A percentile compares a stretch with the other conserved stretches of the same genome.
These are phyloP conservation scores for Erythrobasidium hasegawianum DNA, from an alignment of 1,284 basidiomycete species.

Conservation along the genomic window DNA sequence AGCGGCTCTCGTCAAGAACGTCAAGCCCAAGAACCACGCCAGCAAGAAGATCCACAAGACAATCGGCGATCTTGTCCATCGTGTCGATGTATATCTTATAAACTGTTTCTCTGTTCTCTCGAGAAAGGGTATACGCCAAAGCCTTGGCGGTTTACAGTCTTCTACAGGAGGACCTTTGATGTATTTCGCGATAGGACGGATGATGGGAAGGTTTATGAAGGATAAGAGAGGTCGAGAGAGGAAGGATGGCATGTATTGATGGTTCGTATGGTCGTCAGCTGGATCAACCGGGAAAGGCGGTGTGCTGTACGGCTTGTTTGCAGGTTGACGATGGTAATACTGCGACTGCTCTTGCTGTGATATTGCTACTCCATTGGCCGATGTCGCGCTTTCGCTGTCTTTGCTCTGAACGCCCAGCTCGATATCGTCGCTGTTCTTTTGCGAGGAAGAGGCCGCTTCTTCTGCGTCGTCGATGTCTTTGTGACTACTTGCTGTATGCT, in stretches of 20 bases:
- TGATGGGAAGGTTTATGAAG: slow-evolving; percentile 4
- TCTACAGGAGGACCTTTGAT: slow-evolving; percentile 3
- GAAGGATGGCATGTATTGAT: slow-evolving; percentile 18
- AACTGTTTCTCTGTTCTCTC: slow-evolving; percentile 15
- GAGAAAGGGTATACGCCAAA: slow-evolving; percentile 9
- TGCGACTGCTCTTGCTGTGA: neutral
- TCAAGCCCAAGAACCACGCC: slow-evolving; percentile 66
- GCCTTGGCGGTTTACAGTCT: slow-evolving; percentile 1
- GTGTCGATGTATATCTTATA: slow-evolving; percentile 6
- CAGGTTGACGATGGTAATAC: neutral
- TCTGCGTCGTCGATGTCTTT: slow-evolving; percentile 2
- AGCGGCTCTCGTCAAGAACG: slow-evolving; percentile 67
- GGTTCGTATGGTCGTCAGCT: slow-evolving; percentile 22
- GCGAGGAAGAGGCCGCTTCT: no score
- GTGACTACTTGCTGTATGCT: neutral
- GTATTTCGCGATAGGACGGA: slow-evolving; percentile 10
- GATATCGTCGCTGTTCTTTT: neutral
- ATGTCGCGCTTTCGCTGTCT: neutral
- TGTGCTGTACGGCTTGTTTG: neutral
- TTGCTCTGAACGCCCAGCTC: neutral
- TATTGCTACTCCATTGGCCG: neutral
- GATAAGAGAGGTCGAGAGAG: slow-evolving; percentile 5
- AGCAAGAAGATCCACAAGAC: slow-evolving; percentile 53
- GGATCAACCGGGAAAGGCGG: slow-evolving; percentile 1
- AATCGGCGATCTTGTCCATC: slow-evolving; percentile 11